Base-by-base conservation (phyloP, 1,284 basidiomycete species). In the Rhodotorula glutinis region DNA sequence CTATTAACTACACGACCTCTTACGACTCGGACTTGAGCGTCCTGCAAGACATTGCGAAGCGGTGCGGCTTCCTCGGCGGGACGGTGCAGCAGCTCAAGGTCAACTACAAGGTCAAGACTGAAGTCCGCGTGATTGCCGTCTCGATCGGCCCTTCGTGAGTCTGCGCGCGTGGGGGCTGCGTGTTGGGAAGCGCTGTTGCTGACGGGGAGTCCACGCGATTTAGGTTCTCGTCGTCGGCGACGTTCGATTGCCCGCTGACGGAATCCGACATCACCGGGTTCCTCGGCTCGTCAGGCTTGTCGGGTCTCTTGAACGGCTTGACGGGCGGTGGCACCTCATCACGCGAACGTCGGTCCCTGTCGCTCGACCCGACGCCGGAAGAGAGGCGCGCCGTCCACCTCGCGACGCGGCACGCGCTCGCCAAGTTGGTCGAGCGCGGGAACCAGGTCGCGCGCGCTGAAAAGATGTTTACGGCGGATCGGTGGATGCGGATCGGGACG, bases 71-170 rank as follows among this genome's bases (percentile, higher is more conserved):
- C 64, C 58, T 73, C 16, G 73, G 73, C 30, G 30, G 60, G 10
- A 2, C 56, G 1, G 51, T 46, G 52, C 47, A 66, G 46, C 66
- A 74, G 46, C 62, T 77, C 57, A 75, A 66, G 57, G 72, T 77
- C 66, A 68, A 76, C 66, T 77, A 76, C 63, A 74, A 73, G 33
- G 67, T 77, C 44, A 72, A 69, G 33, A 65, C 76, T 3, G 65
- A 66, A 33, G 60, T 77, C 53, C 75, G 76, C 55, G 67, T 77
- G 16, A 56, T 74, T 16, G 72, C 66, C 16, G 54, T 77, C 27
- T 65, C 71, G 14, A 73, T 77, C 52, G 63, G 53, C 2, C 76
- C 76, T 4, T 65, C 74, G 62, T 59, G 58, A 38, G 58, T 59
- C 46, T n/a, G 13, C 5, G 19, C 27, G 33, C 33, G 33, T 11